These are phyloP conservation scores for Gynostemma pentaphyllum DNA, from an alignment of 306 rosid species.

Conservation along the genomic window DNA sequence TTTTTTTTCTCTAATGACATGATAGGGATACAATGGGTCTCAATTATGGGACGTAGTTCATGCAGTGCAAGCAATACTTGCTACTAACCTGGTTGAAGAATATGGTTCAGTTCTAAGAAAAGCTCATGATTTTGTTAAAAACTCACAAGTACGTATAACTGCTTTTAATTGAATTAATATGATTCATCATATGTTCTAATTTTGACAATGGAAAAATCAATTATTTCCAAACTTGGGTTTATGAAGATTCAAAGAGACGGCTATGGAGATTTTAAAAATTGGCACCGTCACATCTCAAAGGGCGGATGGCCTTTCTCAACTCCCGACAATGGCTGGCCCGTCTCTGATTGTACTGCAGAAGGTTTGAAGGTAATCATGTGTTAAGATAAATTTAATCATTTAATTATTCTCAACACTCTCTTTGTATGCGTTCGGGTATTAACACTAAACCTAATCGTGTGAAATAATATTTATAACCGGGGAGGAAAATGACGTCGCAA, in stretches of 20 bases:
- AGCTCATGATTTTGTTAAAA: conserved; percentile 41
- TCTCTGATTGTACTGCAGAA: conserved; percentile 65
- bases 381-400: too few relatives aligned
- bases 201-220: background rate
- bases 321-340: conserved; percentile 58
- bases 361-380: conserved; percentile 42
- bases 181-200: background rate
- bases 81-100: conserved; percentile 40
- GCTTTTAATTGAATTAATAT: background rate
- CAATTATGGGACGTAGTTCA: conserved; percentile 60
- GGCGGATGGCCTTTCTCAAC: conserved; percentile 85
- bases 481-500: too few relatives aligned
- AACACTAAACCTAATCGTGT: too few relatives aligned
- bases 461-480: too few relatives aligned
- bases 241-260: conserved; percentile 29
- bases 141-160: conserved; percentile 43
- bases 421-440: too few relatives aligned
- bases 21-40: conserved; percentile 65
- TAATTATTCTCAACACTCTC: too few relatives aligned
- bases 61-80: conserved; percentile 58
- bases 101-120: conserved; percentile 40
- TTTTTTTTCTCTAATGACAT: background rate
- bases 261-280: conserved; percentile 22
- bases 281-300: conserved; percentile 56
- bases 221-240: background rate